Percentiles rank a stretch among this genome's conserved stretches.
These are phyloP conservation scores for Lenzites betulinus DNA, from an alignment of 768 basidiomycete species.

Conservation along the genomic window DNA sequence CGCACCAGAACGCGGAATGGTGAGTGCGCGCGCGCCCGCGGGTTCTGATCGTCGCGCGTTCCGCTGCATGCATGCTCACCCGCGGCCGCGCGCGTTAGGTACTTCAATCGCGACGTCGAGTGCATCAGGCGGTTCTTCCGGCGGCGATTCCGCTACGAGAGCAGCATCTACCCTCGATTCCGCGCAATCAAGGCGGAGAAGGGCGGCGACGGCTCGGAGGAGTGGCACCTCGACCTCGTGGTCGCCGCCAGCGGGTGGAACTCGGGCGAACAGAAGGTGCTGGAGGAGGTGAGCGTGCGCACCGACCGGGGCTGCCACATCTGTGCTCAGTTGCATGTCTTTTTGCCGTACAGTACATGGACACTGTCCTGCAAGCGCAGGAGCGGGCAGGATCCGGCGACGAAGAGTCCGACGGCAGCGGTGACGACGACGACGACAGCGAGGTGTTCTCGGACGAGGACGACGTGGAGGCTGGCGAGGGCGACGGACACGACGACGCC, in stretches of 20 bases:
- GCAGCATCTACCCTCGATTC: constrained; percentile 85
- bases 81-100: constrained; percentile 52
- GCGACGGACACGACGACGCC: constrained; percentile 27
- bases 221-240: constrained; percentile 81
- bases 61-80: not conserved
- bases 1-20: constrained; percentile 97
- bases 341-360: constrained; percentile 59
- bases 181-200: constrained; percentile 53
- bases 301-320: constrained; percentile 25
- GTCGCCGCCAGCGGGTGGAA: constrained; percentile 95
- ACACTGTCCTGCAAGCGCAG: constrained; percentile 36
- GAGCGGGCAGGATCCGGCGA: constrained; percentile 36
- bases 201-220: constrained; percentile 39
- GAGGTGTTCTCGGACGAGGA: constrained; percentile 26
- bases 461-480: constrained; percentile 21
- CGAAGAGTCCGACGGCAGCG: constrained; percentile 41
- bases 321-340: constrained; percentile 21
- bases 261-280: constrained; percentile 73
- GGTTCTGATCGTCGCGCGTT: constrained; percentile 11
- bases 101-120: constrained; percentile 98
- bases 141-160: constrained; percentile 91
- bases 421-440: constrained; percentile 43
- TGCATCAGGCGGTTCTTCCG: constrained; percentile 94
- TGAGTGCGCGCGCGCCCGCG: constrained; percentile 38
- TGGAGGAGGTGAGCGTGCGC: constrained; percentile 72